Evolutionary conservation across 179 eudicot genomes (phyloP).

Genomic region (Nepenthes alata): DNA sequence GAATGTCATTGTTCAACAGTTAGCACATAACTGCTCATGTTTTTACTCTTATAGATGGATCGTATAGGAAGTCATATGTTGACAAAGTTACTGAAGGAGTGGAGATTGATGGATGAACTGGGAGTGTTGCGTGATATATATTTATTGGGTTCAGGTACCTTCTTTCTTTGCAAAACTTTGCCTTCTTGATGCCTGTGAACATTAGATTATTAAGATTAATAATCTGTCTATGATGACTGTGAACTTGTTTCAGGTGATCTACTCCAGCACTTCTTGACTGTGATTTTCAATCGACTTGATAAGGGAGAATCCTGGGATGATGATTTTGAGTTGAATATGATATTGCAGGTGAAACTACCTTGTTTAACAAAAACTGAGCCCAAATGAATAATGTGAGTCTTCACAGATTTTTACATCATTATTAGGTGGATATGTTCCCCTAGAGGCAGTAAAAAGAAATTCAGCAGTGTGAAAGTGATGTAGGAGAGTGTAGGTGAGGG

Average conservation of each 20-base stretch:
- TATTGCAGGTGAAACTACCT: conserved; percentile 58
- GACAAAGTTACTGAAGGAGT: conserved; percentile 69
- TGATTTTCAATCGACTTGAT: conserved; percentile 73
- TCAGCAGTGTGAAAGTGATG: too few species aligned
- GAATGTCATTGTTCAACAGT: background rate
- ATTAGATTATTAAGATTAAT: background rate
- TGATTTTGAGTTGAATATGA: conserved; percentile 90
- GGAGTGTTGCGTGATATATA: conserved; percentile 84
- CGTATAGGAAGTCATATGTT: conserved; percentile 64
- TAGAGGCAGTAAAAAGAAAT: too few species aligned
- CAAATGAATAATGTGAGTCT: too few species aligned
- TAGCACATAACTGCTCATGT: background rate
- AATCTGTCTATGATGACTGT: background rate
- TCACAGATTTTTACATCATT: too few species aligned
- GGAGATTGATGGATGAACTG: conserved; percentile 96
- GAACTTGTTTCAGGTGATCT: conserved; percentile 63
- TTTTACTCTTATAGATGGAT: conserved; percentile 50
- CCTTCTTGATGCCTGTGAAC: background rate
- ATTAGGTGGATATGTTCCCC: too few species aligned
- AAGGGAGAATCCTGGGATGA: conserved; percentile 93
- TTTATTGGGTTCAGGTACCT: conserved; percentile 88
- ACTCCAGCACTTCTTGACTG: conserved; percentile 80
- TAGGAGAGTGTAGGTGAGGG: too few species aligned
- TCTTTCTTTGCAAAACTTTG: background rate
- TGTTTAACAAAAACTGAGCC: background rate